A percentile compares a stretch with the other conserved stretches of the same genome.
These are phyloP conservation scores for Yarrowia osloensis DNA, from an alignment of 805 yeast genomes.

Conservation along the genomic window DNA sequence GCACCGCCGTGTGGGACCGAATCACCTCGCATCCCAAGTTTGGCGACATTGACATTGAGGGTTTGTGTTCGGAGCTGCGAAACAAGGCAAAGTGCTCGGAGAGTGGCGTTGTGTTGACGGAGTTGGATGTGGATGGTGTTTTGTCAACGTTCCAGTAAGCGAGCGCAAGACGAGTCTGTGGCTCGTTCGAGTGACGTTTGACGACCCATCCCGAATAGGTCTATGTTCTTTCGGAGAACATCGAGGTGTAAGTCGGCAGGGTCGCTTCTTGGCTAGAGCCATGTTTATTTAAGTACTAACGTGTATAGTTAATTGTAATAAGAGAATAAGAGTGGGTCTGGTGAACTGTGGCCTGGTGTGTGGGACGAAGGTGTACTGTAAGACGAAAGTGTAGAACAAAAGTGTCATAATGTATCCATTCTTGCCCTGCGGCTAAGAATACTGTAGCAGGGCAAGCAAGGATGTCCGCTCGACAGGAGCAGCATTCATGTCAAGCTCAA, in stretches of 20 bases:
- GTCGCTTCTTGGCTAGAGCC: slow-evolving; percentile 4
- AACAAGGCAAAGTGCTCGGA: slow-evolving; percentile 94
- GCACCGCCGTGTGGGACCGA: slow-evolving; percentile 96
- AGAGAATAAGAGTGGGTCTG: neutral
- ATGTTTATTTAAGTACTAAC: slow-evolving; percentile 24
- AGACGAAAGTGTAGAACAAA: too few relatives aligned
- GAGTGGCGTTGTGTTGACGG: slow-evolving; percentile 83
- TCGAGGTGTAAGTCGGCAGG: slow-evolving; percentile 7
- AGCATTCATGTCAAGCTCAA: too few relatives aligned
- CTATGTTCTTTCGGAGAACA: neutral
- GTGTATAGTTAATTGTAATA: slow-evolving; percentile 17
- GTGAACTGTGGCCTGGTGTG: too few relatives aligned
- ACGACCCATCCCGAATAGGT: neutral
- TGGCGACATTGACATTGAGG: slow-evolving; percentile 91
- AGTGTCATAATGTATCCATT: too few relatives aligned
- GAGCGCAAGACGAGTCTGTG: too few relatives aligned
- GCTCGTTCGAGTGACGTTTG: too few relatives aligned
- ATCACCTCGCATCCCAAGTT: slow-evolving; percentile 92
- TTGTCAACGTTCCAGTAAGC: slow-evolving; percentile 35
- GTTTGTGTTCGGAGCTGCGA: slow-evolving; percentile 85
- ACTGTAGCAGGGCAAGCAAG: too few relatives aligned
- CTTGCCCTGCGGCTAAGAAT: too few relatives aligned
- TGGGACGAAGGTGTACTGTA: too few relatives aligned
- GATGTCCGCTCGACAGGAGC: too few relatives aligned
- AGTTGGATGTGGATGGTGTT: slow-evolving; percentile 70